Conservation (phyloP, 2,329 filamentous ascomycete species). For the Trichoderma gracile region DNA sequence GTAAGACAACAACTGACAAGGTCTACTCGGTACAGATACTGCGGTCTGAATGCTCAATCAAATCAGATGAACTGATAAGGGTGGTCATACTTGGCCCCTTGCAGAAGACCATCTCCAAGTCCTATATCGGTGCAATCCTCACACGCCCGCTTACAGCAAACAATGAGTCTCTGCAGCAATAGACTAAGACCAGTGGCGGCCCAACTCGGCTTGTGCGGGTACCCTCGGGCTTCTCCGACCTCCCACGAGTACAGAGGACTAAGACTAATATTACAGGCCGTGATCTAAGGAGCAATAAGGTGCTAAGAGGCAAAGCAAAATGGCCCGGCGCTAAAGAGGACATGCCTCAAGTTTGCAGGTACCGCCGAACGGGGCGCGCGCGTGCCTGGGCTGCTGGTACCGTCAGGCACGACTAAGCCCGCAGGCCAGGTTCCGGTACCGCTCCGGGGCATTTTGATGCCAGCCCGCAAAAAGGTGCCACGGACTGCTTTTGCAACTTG, state of each 20-base stretch:
- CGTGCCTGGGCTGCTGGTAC: neutral
- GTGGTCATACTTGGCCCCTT: neutral
- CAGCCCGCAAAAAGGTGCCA: neutral
- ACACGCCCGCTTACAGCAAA: neutral
- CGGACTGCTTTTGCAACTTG: neutral
- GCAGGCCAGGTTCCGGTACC: constrained; percentile 21
- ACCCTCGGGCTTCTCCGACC: neutral
- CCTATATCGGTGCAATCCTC: constrained; percentile 10
- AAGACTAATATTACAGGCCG: neutral
- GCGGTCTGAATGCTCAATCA: neutral
- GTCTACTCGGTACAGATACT: neutral
- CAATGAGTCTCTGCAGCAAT: neutral
- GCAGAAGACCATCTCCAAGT: too few species aligned
- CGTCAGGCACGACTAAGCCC: constrained; percentile 24
- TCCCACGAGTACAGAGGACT: neutral
- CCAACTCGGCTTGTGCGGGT: constrained; percentile 7
- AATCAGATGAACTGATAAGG: neutral
- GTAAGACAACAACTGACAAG: neutral
- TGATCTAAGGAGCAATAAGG: neutral
- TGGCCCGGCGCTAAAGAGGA: neutral
- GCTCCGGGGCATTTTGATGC: constrained; percentile 13
- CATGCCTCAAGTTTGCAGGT: neutral
- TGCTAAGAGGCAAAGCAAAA: neutral
- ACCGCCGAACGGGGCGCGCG: neutral
- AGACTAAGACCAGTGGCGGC: neutral